Percentiles rank a stretch among this genome's conserved stretches.
These are phyloP conservation scores for Letharia lupina DNA, from an alignment of 495 filamentous ascomycete genomes.

Conservation along the genomic window DNA sequence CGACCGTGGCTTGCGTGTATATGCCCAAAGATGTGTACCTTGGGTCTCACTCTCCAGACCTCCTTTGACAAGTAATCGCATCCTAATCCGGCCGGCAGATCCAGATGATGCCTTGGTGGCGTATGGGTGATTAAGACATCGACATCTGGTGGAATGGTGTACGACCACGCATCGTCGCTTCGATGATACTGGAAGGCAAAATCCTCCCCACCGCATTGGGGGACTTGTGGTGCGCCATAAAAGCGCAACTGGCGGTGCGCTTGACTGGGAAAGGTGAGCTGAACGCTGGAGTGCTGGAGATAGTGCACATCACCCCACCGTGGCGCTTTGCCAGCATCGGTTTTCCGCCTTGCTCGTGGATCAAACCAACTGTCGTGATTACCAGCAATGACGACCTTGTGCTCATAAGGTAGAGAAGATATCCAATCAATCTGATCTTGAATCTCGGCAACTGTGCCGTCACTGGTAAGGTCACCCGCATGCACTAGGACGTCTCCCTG, in stretches of 20 bases:
- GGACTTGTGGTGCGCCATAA: slow-evolving; percentile 59
- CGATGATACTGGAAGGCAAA: slow-evolving; percentile 62
- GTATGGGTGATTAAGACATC: slow-evolving; percentile 86
- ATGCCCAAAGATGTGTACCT: slow-evolving; percentile 84
- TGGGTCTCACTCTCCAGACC: slow-evolving; percentile 68
- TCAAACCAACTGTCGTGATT: slow-evolving; percentile 88
- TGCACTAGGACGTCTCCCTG: slow-evolving; percentile 82
- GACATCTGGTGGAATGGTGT: slow-evolving; percentile 61
- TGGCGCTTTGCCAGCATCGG: slow-evolving; percentile 39
- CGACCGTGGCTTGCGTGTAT: slow-evolving; percentile 59
- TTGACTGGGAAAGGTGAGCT: slow-evolving; percentile 36
- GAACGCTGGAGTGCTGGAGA: slow-evolving; percentile 53
- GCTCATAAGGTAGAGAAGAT: slow-evolving; percentile 54
- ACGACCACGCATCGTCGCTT: slow-evolving; percentile 53
- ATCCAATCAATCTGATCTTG: slow-evolving; percentile 78
- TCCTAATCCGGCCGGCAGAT: slow-evolving; percentile 55
- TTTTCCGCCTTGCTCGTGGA: slow-evolving; percentile 35
- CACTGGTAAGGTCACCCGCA: slow-evolving; percentile 73
- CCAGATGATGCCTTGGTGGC: slow-evolving; percentile 61
- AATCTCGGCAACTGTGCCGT: slow-evolving; percentile 61
- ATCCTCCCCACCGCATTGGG: slow-evolving; percentile 47
- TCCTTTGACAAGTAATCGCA: slow-evolving; percentile 68
- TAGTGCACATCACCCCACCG: slow-evolving; percentile 54
- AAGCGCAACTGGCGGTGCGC: slow-evolving; percentile 40
- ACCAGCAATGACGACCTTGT: slow-evolving; percentile 81